Base-by-base conservation (phyloP, 1,139 yeast genomes). In the Hemisphaericaspora lyxosophila region DNA sequence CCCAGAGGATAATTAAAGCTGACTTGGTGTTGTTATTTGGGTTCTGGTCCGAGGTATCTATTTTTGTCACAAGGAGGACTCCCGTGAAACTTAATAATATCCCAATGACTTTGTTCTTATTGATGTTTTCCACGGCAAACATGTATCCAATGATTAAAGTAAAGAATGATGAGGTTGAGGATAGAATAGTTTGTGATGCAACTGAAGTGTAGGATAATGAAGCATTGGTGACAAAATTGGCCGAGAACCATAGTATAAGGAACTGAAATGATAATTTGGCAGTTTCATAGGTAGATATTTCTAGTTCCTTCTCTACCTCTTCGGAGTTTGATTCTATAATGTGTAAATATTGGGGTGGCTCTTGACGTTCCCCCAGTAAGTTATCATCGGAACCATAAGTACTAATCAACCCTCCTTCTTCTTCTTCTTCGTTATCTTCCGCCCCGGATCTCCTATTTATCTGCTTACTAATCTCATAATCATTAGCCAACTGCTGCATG, bases 151-250 rank as follows among this genome's bases (percentile, higher is more conserved):
- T 72, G 3, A 89, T 51, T 31, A 92, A 71, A 0, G 98, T 92
- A 74, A 92, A 92, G 57, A 92, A 89, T 11, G 96, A 85, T 6
- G 95, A 85, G 0, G 97, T 89, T 29, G 96, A 85, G 7, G 96
- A 84, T 31, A 92, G 64, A 26, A 92, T 90, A 4, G 97, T 92
- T 53, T 94, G 97, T 14, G 92, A 84, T 7, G 95, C 95, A 22
- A 90, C 97, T 9, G 92, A 82, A 0, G 97, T 92, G 60, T 84
- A 90, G 23, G 86, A 75, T 37, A 90, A 71, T 13, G 95, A 82
- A 1, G 96, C 87, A 60, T 92, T 92, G 25, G 94, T 89, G 39
- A 86, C 84, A 46, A 90, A 71, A 58, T 92, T 92, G 3, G 97
- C 95, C 16, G 81, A 50, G 55, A 88, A 90, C 98, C 98, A 92